Evolutionary conservation across 768 basidiomycete genomes (phyloP), one percentile per base, ranked within the genome.

Genomic region (Russula earlei): DNA sequence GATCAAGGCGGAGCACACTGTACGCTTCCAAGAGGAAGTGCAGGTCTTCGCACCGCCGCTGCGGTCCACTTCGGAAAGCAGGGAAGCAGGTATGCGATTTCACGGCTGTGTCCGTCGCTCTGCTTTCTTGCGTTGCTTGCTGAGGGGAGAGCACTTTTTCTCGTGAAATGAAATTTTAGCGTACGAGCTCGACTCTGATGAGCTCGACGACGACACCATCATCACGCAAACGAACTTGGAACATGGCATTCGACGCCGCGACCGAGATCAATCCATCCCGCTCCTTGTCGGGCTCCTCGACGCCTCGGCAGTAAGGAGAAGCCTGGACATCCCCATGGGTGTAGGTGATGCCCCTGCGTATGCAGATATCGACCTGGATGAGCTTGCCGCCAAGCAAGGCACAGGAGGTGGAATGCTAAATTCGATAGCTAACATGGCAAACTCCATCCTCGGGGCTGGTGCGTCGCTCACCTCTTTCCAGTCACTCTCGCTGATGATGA

Each of bases 361-460:
- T 64, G 75, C 70, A 44, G 60, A 77, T 36, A 61, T 86, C 53
- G 76, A 92, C 72, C 68, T 93, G 65, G 80, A 93, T 55, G 83
- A 85, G 58, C 70, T 94, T 29, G 81, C 83, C 41, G 75, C 77
- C 20, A 85, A 85, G 67, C 74, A 75, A 43, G 75, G 70, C 37
- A 78, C 82, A 0, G 87, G 89, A 43, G 88, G 90, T 20, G 82
- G 84, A 0, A 70, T 92, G 73, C 10, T 91, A 1, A 83, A 89
- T 65, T 91, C 88, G 8, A 77, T 90, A 55, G 86, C 89, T 20
- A 89, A 94, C 67, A 96, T 96, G 95, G 88, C 91, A 20, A 97
- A 98, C 67, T 92, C 90, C 2, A 96, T 98, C 33, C 72, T 97
- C 14, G 94, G 94, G 41, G 94, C 94, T 66, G 93, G 92, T 81